These are phyloP conservation scores for Termitomyces heimii DNA, from an alignment of 768 basidiomycete genomes.

Conservation along the genomic window DNA sequence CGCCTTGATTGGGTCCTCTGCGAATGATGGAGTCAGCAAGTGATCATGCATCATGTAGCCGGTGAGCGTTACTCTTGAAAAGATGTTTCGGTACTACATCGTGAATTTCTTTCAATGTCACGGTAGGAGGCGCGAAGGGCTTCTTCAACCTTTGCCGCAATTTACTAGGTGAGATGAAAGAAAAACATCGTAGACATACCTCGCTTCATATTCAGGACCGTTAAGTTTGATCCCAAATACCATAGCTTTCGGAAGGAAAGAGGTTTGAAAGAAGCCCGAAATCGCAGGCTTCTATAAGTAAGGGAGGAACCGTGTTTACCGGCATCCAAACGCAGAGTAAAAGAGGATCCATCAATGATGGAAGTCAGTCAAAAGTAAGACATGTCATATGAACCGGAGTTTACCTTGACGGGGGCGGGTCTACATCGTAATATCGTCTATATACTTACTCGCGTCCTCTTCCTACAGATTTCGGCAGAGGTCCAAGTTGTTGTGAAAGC, in stretches of 20 bases:
- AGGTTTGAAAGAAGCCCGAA: background rate
- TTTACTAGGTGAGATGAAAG: background rate
- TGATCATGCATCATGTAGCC: background rate
- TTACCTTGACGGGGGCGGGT: constrained; percentile 1
- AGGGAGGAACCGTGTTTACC: background rate
- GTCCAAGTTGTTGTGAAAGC: background rate
- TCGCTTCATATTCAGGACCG: constrained; percentile 34
- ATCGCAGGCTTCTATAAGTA: constrained; percentile 5
- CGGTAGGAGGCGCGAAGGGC: constrained; percentile 43
- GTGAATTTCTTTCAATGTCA: constrained; percentile 48
- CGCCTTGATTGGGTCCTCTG: constrained; percentile 33
- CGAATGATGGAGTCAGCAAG: background rate
- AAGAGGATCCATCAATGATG: constrained; percentile 1
- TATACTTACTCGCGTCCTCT: background rate
- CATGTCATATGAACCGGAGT: constrained; percentile 2
- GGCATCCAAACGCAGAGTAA: constrained; percentile 8
- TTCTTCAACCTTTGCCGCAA: constrained; percentile 25
- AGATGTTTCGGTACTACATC: constrained; percentile 51
- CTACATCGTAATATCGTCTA: background rate
- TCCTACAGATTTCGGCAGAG: background rate
- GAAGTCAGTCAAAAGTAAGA: background rate
- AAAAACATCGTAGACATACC: constrained; percentile 16
- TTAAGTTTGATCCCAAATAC: constrained; percentile 23
- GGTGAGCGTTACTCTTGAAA: constrained; percentile 27
- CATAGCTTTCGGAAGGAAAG: constrained; percentile 11